A percentile compares a stretch with the other conserved stretches of the same genome.
These are phyloP conservation scores for Thinopyrum elongatum DNA, from an alignment of 176 grass and related monocot species.

Conservation along the genomic window DNA sequence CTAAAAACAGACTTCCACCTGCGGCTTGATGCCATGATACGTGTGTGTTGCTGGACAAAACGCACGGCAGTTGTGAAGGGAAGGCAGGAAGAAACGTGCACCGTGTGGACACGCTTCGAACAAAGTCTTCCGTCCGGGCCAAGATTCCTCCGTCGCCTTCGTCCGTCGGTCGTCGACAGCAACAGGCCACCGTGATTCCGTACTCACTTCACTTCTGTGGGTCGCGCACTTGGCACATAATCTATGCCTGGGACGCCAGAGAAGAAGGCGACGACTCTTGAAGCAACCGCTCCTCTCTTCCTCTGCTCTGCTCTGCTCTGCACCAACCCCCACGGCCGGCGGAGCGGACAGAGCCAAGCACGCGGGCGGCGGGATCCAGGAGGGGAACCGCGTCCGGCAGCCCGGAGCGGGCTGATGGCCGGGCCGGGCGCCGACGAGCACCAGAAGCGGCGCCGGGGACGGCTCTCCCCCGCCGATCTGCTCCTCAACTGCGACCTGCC, in stretches of 20 bases:
- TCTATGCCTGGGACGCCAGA: background rate
- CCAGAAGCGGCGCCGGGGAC: background rate
- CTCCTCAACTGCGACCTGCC: conserved; percentile 95
- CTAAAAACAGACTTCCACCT: too few species aligned
- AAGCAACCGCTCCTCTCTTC: too few species aligned
- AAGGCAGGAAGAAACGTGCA: too few species aligned
- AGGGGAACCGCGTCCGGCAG: background rate
- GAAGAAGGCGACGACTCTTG: background rate
- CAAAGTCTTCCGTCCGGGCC: too few species aligned
- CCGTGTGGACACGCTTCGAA: too few species aligned
- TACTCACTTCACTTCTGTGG: background rate
- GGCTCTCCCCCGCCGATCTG: conserved; percentile 45
- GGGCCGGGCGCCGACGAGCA: background rate
- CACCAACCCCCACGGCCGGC: background rate
- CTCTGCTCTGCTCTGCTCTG: too few species aligned
- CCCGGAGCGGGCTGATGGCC: conserved; percentile 42
- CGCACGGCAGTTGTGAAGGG: too few species aligned
- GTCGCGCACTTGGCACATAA: background rate
- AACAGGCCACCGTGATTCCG: background rate
- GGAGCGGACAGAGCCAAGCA: conserved; percentile 4
- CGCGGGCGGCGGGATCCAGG: background rate
- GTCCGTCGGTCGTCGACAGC: background rate
- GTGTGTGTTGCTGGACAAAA: too few species aligned
- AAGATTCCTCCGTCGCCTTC: background rate
- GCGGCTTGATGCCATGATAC: too few species aligned